Evolutionary conservation across 805 yeast genomes (phyloP), one percentile per base, ranked within the genome.

Genomic region (Saccharomyces jurei): DNA sequence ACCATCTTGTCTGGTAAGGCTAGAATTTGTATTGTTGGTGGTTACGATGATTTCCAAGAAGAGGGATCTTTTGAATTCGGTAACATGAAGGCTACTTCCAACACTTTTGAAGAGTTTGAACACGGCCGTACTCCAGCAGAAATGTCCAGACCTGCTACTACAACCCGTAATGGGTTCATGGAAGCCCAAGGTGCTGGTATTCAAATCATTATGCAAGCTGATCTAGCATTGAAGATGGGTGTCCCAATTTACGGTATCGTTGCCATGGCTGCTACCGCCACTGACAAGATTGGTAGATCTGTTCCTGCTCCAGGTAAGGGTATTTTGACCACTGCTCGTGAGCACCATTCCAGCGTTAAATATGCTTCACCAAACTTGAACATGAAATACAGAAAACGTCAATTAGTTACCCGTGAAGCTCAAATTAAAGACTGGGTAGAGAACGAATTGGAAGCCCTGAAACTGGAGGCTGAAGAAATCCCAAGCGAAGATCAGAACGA

Each of bases 271-370:
- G 92, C 97, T 54, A 95, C 98, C 67, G 99, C 99, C 52, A 82
- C 96, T 57, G 99, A 94, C 75, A 95, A 91, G 84, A 92, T 92
- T 72, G 97, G 98, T 71, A 87, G 97, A 77, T 91, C 98, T 51
- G 92, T 94, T 62, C 99, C 99, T 62, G 99, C 99, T 70, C 99
- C 99, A 76, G 99, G 99, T 73, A 89, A 92, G 78, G 99, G 99
- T 86, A 87, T 94, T 63, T 81, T 94, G 79, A 94, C 99, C 58
- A 89, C 96, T 69, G 99, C 99, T 56, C 86, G 96, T 69, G 99
- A 95, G 77, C 83, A 84, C 69, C 92, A 86, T 64, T 88, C 90
- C 63, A 81, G 79, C 65, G 78, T 85, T 77, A 85, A 86, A 74
- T 86, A 81, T 79, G 82, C 86, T 63, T 77, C 94, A 55, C 86